A percentile compares a stretch with the other conserved stretches of the same genome.
These are phyloP conservation scores for Pichia sp. DNA, from an alignment of 1,139 yeast genomes.

Conservation along the genomic window DNA sequence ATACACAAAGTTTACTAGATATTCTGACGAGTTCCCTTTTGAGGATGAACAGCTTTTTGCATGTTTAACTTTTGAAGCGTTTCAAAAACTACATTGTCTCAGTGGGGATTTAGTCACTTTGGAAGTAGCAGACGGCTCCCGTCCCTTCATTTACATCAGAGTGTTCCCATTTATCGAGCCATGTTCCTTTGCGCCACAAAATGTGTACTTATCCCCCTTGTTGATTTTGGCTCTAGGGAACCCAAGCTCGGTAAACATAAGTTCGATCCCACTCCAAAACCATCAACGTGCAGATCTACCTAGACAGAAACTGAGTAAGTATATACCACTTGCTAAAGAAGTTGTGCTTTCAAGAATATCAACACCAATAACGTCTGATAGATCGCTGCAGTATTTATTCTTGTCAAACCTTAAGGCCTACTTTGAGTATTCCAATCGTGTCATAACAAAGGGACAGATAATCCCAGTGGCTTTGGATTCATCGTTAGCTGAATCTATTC, in stretches of 20 bases:
- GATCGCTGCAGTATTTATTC: conserved; percentile 61
- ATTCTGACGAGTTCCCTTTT: conserved; percentile 19
- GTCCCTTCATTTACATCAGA: conserved; percentile 33
- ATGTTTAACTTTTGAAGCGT: conserved; percentile 49
- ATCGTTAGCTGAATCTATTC: conserved; percentile 57
- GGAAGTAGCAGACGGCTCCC: conserved; percentile 17
- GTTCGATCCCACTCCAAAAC: not conserved
- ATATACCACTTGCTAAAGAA: conserved; percentile 41
- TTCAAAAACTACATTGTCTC: conserved; percentile 56
- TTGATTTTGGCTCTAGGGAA: conserved; percentile 49
- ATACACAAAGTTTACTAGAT: conserved; percentile 18
- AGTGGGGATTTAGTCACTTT: conserved; percentile 63
- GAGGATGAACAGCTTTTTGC: conserved; percentile 43
- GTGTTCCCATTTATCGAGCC: conserved; percentile 66
- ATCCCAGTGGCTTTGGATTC: conserved; percentile 80
- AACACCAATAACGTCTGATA: conserved; percentile 68
- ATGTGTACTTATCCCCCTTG: conserved; percentile 61
- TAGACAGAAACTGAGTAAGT: conserved; percentile 18
- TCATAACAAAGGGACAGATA: conserved; percentile 59
- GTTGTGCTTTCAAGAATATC: conserved; percentile 64
- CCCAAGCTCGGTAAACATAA: conserved; percentile 32
- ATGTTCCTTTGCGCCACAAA: conserved; percentile 39
- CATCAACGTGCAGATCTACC: conserved; percentile 20
- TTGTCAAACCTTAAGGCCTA: conserved; percentile 57
- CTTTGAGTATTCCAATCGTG: conserved; percentile 56